These are phyloP conservation scores for Cutaneotrichosporon cutaneum DNA, from an alignment of 1,284 basidiomycete genomes.

Conservation along the genomic window DNA sequence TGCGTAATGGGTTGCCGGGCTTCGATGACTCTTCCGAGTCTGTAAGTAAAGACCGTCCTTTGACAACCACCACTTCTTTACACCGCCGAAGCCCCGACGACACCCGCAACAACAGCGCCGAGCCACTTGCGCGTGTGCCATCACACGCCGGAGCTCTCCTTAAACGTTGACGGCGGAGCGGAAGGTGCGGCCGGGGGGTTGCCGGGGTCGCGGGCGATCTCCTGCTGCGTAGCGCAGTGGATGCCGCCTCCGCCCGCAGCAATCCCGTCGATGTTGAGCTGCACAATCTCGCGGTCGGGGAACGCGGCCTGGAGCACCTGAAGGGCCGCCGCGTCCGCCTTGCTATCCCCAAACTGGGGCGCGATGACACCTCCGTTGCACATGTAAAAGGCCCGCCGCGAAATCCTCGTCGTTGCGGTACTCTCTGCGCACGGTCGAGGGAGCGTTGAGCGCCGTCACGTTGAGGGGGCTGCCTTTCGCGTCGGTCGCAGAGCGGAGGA, in stretches of 20 bases:
- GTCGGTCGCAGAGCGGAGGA: conserved; percentile 12
- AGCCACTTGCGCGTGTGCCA: not conserved
- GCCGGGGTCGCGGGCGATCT: not conserved
- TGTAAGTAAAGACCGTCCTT: no score
- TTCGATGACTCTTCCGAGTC: no score
- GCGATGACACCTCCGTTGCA: conserved; percentile 6
- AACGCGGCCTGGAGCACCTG: not conserved
- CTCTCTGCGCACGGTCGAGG: not conserved
- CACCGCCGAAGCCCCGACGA: not conserved
- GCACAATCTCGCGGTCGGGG: conserved; percentile 8
- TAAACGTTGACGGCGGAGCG: not conserved
- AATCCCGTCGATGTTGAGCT: conserved; percentile 12
- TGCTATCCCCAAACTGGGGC: conserved; percentile 11
- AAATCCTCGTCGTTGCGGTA: conserved; percentile 14
- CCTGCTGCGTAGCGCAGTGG: conserved; percentile 17
- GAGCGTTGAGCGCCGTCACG: conserved; percentile 8
- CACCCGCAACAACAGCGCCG: not conserved
- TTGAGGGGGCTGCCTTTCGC: not conserved
- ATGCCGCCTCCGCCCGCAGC: conserved; percentile 15
- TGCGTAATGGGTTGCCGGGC: no score
- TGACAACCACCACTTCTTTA: not conserved
- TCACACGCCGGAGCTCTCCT: not conserved
- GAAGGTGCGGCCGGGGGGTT: not conserved
- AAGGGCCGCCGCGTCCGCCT: conserved; percentile 3
- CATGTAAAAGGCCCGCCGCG: conserved; percentile 16